Base-by-base conservation (phyloP, 371 early-diverging fungal species). In the Mortierella sp. region DNA sequence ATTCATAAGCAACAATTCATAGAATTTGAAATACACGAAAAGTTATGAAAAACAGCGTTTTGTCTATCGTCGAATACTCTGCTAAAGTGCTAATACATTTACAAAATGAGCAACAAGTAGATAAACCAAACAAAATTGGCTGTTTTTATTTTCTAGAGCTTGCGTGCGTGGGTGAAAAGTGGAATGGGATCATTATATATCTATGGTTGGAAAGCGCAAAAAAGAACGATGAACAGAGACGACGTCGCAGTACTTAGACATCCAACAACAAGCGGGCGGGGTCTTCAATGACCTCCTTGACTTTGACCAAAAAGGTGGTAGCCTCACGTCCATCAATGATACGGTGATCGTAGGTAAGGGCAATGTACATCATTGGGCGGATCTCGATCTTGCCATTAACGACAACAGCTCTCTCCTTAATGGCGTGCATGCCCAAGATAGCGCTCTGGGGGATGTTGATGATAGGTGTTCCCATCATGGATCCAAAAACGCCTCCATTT, bases 341-440 rank as follows among this genome's bases (percentile, higher is more conserved):
- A 72, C 98, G 94, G 88, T 99, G 99, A 84, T 99, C 98, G 82
- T 99, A 99, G 57, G 99, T 97, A 53, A 99, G 89, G 28, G 98
- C 98, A 70, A 99, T 86, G 82, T 98, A 97, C 99, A 99, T 99
- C 98, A 99, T 98, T 42, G 99, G 99, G 63, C 98, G 95, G 78
- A 95, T 92, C 83, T 94, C 97, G 59, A 93, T 87, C 94, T 97
- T 92, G 85, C 98, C 99, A 71, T 97, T 90, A 58, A 98, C 90
- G 55, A 90, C 98, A 62, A 98, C 93, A 45, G 97, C 91, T 79
- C 98, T 90, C 76, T 98, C 97, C 91, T 99, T 99, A 76, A 94
- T 93, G 67, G 94, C 95, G 86, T 99, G 99, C 99, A 99, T 99
- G 65, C 99, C 99, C 76, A 99, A 87, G 74, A 99, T 98, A 58